Evolutionary conservation across 2,329 filamentous ascomycete genomes (phyloP), one percentile per base, ranked within the genome.

Genomic region (Paracoccidioides brasiliensis): DNA sequence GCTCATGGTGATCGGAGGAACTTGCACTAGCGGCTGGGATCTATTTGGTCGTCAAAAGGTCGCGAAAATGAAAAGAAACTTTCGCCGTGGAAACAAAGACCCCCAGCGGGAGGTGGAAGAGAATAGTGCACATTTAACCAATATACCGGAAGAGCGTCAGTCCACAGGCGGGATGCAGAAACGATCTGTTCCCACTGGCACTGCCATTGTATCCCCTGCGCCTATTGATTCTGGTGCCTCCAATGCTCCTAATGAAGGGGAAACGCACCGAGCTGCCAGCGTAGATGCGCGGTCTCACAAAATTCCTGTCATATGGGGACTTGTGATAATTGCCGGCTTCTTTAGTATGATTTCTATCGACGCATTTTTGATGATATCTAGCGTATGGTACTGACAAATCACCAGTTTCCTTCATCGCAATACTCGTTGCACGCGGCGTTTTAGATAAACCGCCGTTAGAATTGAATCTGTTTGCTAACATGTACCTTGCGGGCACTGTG

Each of bases 401-500:
- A 45, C 53, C 56, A 76, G 70, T 67, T 3, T 76, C 75, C 1
- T 86, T 88, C 60, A 70, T 80, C 51, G 62, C 71, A 1, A 64
- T 85, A 28, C 78, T 87, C 65, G 72, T 79, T 14, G 61, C 78
- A 0, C 67, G 75, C 63, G 58, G 68, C 70, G 50, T 70, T 2
- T 51, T 77, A 9, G 56, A 67, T 0, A 44, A 64, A 8, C 69
- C 69, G 0, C 73, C 80, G 0, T 68, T 81, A 0, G 67, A 77
- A 0, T 81, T 81, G 60, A 74, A 78, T 50, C 76, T 89, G 30
- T 88, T 89, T 62, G 75, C 83, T 4, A 88, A 86, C 66, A 79
- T 89, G 70, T 88, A 84, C 62, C 80, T 88, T 0, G 85, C 85
- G 0, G 85, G 85, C 0, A 88, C 85, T 1, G 78, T 84, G 56